Evolutionary conservation across 2,329 filamentous ascomycete genomes (phyloP), one percentile per base, ranked within the genome.

Genomic region (Nemania sp.): DNA sequence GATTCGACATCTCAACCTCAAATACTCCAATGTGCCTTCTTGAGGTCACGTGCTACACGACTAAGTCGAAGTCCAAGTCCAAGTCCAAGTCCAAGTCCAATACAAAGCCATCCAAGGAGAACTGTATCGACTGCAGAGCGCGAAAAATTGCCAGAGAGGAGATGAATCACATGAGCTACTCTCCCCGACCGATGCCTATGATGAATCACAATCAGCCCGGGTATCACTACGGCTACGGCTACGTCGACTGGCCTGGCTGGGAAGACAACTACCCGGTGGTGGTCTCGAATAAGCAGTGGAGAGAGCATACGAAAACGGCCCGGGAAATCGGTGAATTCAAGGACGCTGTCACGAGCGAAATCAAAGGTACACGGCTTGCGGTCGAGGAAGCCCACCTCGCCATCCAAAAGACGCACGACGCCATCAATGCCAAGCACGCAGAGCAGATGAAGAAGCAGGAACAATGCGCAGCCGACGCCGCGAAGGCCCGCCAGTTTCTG

Each of bases 391-490:
- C n/a, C n/a, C n/a, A n/a, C n/a, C n/a, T n/a, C n/a, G n/a, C n/a
- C n/a, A n/a, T 71, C 17, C 65, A 64, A 42, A 54, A 65, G 35
- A 63, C 67, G 21, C 65, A 65, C 25, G 62, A 68, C 32, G 32
- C 58, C 49, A 65, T 70, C 7, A 55, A 63, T 17, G 57, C 64
- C 18, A 66, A 65, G 29, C 57, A 69, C 37, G 42, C 54, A 21
- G 68, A 67, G 34, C 57, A 65, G 12, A 42, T 52, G 35, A 55
- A 32, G 25, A 69, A 69, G 61, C 68, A 68, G 32, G 62, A 63
- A 17, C 60, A 49, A 42, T 68, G 64, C 39, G 65, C 58, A 6
- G 68, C 64, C 17, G 67, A 69, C 21, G 63, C 69, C 46, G 63
- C 56, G 9, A 60, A 59, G 18, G 63, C 69, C 15, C 64, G 65